Evolutionary conservation across 257 asterid species (phyloP), one percentile per base, ranked within the genome.

Genomic region (Gentiana dahurica): DNA sequence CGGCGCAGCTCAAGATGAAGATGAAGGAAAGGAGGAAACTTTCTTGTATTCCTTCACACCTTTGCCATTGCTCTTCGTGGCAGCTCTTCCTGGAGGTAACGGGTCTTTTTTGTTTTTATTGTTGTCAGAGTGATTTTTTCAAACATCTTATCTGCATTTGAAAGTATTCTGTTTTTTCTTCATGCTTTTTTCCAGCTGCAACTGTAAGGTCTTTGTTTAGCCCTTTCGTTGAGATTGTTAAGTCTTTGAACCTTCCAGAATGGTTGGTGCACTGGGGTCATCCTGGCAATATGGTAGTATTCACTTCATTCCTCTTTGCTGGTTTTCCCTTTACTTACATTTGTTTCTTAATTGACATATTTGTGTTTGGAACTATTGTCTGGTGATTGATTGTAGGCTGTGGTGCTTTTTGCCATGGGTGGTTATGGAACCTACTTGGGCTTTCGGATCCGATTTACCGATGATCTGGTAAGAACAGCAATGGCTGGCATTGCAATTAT

Each of bases 221-320:
- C 39, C 92, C 95, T 33, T 66, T 70, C 36, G 92, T 82, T 10
- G 96, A 87, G 77, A 62, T 90, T 43, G 77, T 87, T 24, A 79
- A 82, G 62, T 84, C 96, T 50, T 79, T 56, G 80, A 72, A 78
- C 72, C 80, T 87, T 48, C 98, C 96, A 0, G 94, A 62, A 35
- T 87, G 94, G 96, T 95, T 91, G 36, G 94, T 87, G 34, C 98
- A 91, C 58, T 91, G 96, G 96, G 96, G 98, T 55, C 96, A 87
- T 58, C 98, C 98, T 2, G 95, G 87, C 12, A 90, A 90, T 83
- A 87, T 90, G 98, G 98, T 84, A 71, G 44, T 50, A 10, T 4
- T 6, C 11, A 50, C 33, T 51, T 34, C 55, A 12, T 49, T 48
- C 34, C 5, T 39, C 13, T 6, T 3, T 24, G 24, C 24, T 24